Base-by-base conservation (phyloP, 345 rosid genomes). In the Arabis hirsuta region DNA sequence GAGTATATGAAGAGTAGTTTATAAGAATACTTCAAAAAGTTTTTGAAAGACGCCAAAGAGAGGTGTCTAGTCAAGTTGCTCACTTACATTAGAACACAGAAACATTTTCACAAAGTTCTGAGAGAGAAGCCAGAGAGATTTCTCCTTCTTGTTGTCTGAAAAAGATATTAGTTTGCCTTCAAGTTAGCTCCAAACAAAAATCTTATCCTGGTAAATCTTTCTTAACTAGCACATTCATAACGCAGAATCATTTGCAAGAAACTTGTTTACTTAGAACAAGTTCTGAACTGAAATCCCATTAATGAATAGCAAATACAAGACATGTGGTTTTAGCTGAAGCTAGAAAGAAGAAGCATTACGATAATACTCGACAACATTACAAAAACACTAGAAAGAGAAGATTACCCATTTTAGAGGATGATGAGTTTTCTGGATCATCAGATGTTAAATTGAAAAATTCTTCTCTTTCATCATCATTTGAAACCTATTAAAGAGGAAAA, bases 21-120 rank as follows among this genome's bases (percentile, higher is more conserved):
- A 22, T 22, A 32, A 36, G 16, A 13, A 2, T 4, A 9, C 3
- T 59, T 14, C 13, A 19, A 7, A 20, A 16, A 31, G 16, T 8
- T 34, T 43, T 14, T 26, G n/a, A 12, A 52, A 54, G 58, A 51
- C 29, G 61, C 44, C 8, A 52, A 76, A 24, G 29, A 61, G 69
- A 64, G n/a, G 34, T 34, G 11, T 12, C 38, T 47, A 24, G 22
- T 46, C n/a, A 9, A 47, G 6, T 22, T 3, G 9, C 44, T 68
- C 20, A 65, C 96, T 83, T 81, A 89, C 96, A 71, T 77, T 77
- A 38, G 91, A 87, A 63, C 90, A 89, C 60, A 91, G 91, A 81
- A 89, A 87, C 82, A 91, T 91, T 84, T 91, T 89, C 73, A 86
- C 83, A 55, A 89, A 89, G 77, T 87, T 91, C 82, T 87, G 91